phyloP scores from a whole-genome alignment of 2,329 filamentous ascomycete species.

The Clonostachys rhizophaga region DNA sequence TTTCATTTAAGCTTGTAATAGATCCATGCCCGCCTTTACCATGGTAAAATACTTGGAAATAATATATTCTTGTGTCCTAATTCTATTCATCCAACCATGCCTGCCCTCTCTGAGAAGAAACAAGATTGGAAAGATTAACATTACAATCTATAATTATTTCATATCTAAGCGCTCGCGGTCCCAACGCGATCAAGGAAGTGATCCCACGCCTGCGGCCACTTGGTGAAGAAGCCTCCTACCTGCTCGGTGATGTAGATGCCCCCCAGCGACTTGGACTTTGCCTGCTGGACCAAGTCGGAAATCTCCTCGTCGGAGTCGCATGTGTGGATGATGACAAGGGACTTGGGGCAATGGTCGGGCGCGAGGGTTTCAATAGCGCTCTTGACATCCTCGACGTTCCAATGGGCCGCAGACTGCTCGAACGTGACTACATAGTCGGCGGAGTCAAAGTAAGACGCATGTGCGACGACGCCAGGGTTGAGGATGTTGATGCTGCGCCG shows the following conservation, averaged over 20 bases:
- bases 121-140: too few species aligned
- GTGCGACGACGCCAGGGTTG: conserved; percentile 37
- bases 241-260: conserved; percentile 11
- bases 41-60: too few species aligned
- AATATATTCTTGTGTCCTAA: too few species aligned
- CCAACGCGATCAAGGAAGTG: conserved; percentile 1
- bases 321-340: conserved; percentile 9
- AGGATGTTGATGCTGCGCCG: conserved; percentile 22
- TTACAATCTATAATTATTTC: too few species aligned
- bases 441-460: conserved; percentile 27
- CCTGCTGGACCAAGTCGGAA: neutral
- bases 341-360: conserved; percentile 2
- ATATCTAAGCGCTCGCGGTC: neutral
- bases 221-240: conserved; percentile 9
- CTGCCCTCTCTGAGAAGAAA: too few species aligned
- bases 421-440: conserved; percentile 40
- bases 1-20: too few species aligned
- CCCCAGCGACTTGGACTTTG: conserved; percentile 3
- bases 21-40: too few species aligned
- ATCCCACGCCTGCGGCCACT: conserved; percentile 9
- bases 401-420: conserved; percentile 19
- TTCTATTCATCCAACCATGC: too few species aligned
- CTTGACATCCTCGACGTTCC: conserved; percentile 1
- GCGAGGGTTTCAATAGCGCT: neutral
- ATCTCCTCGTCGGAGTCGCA: neutral